phyloP scores from a whole-genome alignment of 129 eudicot genomes.

The Lactuca sativa region DNA sequence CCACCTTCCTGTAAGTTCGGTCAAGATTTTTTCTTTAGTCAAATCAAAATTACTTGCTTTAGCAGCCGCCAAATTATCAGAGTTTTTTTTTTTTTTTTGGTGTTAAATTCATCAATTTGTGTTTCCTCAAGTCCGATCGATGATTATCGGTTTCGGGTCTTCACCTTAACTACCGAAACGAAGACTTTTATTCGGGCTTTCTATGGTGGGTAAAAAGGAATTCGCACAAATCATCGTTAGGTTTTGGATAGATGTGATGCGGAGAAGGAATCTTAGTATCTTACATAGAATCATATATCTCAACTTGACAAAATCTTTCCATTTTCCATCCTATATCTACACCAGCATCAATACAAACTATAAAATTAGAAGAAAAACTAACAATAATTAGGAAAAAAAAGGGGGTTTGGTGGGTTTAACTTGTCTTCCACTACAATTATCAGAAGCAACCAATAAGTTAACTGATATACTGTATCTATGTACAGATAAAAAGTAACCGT shows the following conservation, averaged over 20 bases:
- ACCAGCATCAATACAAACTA: not conserved
- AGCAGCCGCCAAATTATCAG: not conserved
- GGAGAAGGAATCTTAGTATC: not conserved
- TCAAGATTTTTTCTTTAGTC: not conserved
- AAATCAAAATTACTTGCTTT: conserved; percentile 11
- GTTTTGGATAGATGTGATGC: conserved; percentile 8
- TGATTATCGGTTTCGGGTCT: no score
- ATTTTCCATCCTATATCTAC: not conserved
- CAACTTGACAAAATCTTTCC: not conserved
- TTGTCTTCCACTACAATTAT: conserved; percentile 12
- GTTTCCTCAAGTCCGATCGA: not conserved
- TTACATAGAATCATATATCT: not conserved
- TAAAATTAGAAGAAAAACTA: not conserved
- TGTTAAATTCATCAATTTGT: not conserved
- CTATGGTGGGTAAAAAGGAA: not conserved
- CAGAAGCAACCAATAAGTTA: not conserved
- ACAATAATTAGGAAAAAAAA: not conserved
- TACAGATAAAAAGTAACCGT: not conserved
- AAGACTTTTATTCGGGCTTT: not conserved
- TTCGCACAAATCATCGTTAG: not conserved
- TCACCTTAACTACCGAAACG: not conserved
- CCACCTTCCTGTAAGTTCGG: conserved; percentile 20
- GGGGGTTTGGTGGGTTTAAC: conserved; percentile 23
- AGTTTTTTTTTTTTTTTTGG: not conserved
- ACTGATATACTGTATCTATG: conserved; percentile 1